A percentile compares a stretch with the other conserved stretches of the same genome.
Conservation (phyloP, 331 rosid genomes). For the Stylosanthes scabra region DNA sequence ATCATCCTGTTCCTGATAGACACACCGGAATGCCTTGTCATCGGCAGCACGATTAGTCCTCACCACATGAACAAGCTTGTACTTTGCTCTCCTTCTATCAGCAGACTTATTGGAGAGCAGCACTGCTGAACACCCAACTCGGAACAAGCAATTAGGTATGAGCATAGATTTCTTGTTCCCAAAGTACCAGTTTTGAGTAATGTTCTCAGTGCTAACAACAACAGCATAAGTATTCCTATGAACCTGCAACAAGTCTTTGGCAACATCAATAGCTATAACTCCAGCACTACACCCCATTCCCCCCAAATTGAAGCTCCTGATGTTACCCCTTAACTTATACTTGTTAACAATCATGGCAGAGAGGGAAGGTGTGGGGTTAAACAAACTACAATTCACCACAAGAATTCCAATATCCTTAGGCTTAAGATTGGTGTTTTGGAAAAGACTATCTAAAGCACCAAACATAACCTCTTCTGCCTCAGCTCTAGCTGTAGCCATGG, state of each 20-base stretch:
- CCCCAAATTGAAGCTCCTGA: conserved; percentile 63
- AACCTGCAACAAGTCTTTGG: conserved; percentile 61
- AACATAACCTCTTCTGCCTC: conserved; percentile 70
- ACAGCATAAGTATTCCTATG: conserved; percentile 73
- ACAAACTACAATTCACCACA: conserved; percentile 66
- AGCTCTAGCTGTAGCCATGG: conserved; percentile 61
- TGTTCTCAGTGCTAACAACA: conserved; percentile 72
- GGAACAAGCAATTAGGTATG: conserved; percentile 72
- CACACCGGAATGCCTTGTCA: conserved; percentile 68
- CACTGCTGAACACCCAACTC: conserved; percentile 59
- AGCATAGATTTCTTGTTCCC: conserved; percentile 73
- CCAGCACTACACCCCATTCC: conserved; percentile 83
- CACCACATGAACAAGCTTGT: conserved; percentile 62
- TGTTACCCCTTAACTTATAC: conserved; percentile 63
- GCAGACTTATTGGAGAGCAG: conserved; percentile 53
- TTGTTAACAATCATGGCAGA: conserved; percentile 72
- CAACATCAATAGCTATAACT: conserved; percentile 75
- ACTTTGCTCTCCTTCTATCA: conserved; percentile 59
- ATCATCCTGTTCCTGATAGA: conserved; percentile 71
- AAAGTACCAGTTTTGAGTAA: conserved; percentile 74
- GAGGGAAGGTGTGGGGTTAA: conserved; percentile 72
- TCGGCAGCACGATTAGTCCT: conserved; percentile 66
- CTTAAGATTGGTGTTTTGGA: conserved; percentile 45
- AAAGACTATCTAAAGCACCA: conserved; percentile 62
- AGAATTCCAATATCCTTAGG: conserved; percentile 59